Conservation (phyloP, 2,329 filamentous ascomycete species). For the Chalaropsis ovoidea region DNA sequence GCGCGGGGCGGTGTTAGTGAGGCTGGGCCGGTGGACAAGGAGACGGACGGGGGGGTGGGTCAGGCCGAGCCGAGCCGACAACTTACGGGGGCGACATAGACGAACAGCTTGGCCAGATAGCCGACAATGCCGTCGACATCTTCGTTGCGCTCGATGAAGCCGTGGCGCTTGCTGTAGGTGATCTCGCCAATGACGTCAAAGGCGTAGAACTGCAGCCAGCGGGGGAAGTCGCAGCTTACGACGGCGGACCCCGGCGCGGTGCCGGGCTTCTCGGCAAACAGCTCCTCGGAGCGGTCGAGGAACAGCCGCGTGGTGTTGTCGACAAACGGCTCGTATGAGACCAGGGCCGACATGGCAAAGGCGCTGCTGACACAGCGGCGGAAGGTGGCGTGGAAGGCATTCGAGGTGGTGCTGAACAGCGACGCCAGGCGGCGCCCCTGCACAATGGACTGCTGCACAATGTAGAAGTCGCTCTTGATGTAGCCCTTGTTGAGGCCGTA, state of each 20-base stretch:
- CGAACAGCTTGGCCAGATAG: conserved; percentile 54
- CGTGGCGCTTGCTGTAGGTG: conserved; percentile 64
- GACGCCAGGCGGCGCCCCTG: conserved; percentile 59
- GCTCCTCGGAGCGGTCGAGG: conserved; percentile 49
- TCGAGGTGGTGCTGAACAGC: conserved; percentile 66
- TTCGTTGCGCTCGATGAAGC: conserved; percentile 63
- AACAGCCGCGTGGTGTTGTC: conserved; percentile 65
- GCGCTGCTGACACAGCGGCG: conserved; percentile 64
- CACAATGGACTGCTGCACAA: conserved; percentile 63
- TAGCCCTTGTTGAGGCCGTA: conserved; percentile 78
- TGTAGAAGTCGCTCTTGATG: conserved; percentile 71
- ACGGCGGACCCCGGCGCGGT: too few species aligned
- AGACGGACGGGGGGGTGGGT: background rate
- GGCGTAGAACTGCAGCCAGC: conserved; percentile 70
- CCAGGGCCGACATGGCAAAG: conserved; percentile 66
- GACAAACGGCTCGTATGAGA: conserved; percentile 72
- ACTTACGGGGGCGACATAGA: conserved; percentile 59
- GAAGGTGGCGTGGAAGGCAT: conserved; percentile 64
- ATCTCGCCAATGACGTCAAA: conserved; percentile 74
- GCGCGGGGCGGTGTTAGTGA: background rate
- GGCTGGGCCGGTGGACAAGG: background rate
- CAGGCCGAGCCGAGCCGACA: too few species aligned
- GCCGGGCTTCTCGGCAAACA: conserved; percentile 40
- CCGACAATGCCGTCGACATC: conserved; percentile 65
- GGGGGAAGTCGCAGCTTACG: conserved; percentile 60